Evolutionary conservation across 345 rosid genomes (phyloP).

Genomic region (Eucalyptus microcorys): DNA sequence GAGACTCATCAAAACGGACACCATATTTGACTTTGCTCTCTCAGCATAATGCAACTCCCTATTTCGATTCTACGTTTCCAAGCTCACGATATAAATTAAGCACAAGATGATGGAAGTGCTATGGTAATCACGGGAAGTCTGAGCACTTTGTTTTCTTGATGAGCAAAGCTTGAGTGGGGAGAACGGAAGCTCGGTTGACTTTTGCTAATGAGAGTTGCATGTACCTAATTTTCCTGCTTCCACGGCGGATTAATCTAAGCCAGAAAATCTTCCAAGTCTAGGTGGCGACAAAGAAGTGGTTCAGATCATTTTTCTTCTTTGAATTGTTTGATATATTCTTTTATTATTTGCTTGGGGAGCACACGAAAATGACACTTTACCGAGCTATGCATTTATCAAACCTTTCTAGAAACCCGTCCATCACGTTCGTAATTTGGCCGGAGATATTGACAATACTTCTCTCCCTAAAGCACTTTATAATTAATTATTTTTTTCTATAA

Average conservation of each 20-base stretch:
- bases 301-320: not conserved
- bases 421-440: not conserved
- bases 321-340: not conserved
- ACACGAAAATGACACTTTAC: not conserved
- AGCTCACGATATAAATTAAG: not conserved
- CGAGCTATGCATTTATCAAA: not conserved
- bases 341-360: not conserved
- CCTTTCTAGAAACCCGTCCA: not conserved
- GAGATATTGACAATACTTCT: not conserved
- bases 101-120: not conserved
- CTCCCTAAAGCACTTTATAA: not conserved
- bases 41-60: not conserved
- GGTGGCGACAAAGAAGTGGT: not conserved
- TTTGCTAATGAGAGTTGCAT: not conserved
- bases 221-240: not conserved
- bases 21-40: not conserved
- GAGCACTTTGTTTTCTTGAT: not conserved
- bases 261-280: not conserved
- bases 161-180: not conserved
- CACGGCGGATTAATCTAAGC: not conserved
- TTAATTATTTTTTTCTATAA: not conserved
- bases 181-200: not conserved
- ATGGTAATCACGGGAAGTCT: not conserved
- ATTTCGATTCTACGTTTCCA: not conserved
- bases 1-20: not conserved